Evolutionary conservation across 371 early-diverging fungal genomes (phyloP).

Genomic region (Mortierella sp.): DNA sequence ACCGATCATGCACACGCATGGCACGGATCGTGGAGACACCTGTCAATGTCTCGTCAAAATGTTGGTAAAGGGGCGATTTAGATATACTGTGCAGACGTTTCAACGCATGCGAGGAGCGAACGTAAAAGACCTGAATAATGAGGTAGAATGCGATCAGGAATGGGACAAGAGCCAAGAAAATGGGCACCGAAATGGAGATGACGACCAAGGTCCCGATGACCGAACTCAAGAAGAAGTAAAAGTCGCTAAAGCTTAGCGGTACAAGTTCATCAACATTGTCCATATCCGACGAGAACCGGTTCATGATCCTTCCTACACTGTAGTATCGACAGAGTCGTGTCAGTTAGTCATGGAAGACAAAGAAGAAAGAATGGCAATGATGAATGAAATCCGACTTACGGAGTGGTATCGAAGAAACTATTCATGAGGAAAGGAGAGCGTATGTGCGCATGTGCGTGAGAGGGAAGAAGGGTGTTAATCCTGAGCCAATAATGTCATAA

Average conservation of each 20-base stretch:
- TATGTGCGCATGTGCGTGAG: no score
- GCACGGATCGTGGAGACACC: slow-evolving; percentile 89
- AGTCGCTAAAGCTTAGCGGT: slow-evolving; percentile 34
- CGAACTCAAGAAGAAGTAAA: slow-evolving; percentile 17
- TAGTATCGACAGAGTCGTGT: slow-evolving; percentile 3
- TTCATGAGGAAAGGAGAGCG: slow-evolving; percentile 60
- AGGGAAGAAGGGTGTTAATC: slow-evolving; percentile 62
- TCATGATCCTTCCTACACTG: slow-evolving; percentile 82
- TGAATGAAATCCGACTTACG: slow-evolving; percentile 60
- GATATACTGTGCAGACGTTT: slow-evolving; percentile 87
- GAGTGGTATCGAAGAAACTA: slow-evolving; percentile 89
- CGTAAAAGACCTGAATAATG: slow-evolving; percentile 75
- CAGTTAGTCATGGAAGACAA: no score
- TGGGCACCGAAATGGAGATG: slow-evolving; percentile 72
- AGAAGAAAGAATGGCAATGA: neutral
- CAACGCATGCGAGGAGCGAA: slow-evolving; percentile 76
- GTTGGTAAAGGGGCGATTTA: slow-evolving; percentile 86
- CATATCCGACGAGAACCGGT: slow-evolving; percentile 91
- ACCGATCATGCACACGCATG: slow-evolving; percentile 65
- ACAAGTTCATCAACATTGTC: slow-evolving; percentile 77
- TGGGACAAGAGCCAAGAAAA: slow-evolving; percentile 67
- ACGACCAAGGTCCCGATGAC: slow-evolving; percentile 66
- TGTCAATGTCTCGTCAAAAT: slow-evolving; percentile 82
- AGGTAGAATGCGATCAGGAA: slow-evolving; percentile 69
- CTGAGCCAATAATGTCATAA: slow-evolving; percentile 66